A percentile compares a stretch with the other conserved stretches of the same genome.
Conservation (phyloP, 140 eudicot genomes). For the Stevia rebaudiana region DNA sequence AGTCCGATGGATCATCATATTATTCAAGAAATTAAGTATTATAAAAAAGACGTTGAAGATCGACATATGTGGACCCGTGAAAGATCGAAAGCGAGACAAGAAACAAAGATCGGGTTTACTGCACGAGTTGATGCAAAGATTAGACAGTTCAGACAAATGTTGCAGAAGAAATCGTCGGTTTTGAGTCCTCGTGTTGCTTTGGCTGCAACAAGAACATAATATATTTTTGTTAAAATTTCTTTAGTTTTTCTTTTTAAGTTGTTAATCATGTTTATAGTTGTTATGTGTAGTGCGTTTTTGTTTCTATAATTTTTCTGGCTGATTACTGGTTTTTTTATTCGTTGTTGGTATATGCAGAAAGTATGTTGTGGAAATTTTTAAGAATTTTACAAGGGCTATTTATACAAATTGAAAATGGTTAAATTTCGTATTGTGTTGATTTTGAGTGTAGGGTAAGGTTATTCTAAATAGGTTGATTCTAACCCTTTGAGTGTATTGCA, state of each 20-base stretch:
- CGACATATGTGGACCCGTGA: conserved; percentile 76
- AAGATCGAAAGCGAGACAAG: conserved; percentile 50
- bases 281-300: conserved; percentile 25
- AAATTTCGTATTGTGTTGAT: too few species aligned
- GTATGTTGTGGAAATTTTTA: too few species aligned
- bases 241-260: not conserved
- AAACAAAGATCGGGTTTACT: conserved; percentile 67
- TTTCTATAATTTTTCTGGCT: not conserved
- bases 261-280: conserved; percentile 30
- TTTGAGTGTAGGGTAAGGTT: too few species aligned
- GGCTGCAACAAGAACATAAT: conserved; percentile 28
- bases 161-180: conserved; percentile 48
- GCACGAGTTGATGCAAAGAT: conserved; percentile 73
- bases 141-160: conserved; percentile 44
- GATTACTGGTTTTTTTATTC: conserved; percentile 17
- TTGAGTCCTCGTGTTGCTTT: conserved; percentile 36
- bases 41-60: conserved; percentile 67
- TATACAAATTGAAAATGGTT: conserved; percentile 14
- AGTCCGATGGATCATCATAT: conserved; percentile 92
- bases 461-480: too few species aligned
- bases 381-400: conserved; percentile 10
- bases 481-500: too few species aligned
- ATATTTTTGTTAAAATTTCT: not conserved
- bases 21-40: conserved; percentile 89
- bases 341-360: conserved; percentile 17